Evolutionary conservation across 768 basidiomycete species (phyloP), one percentile per base, ranked within the genome.

Genomic region (Amanita exitialis): DNA sequence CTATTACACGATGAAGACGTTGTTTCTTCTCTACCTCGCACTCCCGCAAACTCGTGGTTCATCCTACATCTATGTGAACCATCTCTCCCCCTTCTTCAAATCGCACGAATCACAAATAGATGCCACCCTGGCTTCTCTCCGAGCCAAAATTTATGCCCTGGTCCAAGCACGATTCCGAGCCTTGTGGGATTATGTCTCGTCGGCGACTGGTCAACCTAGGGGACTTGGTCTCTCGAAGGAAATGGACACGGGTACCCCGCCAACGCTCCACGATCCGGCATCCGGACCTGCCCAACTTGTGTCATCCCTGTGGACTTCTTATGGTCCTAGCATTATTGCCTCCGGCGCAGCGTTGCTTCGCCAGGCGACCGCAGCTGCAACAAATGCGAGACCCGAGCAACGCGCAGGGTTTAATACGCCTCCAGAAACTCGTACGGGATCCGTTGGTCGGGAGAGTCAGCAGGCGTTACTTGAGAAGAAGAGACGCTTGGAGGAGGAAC

Each of bases 41-140:
- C 80, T 94, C 5, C 93, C 94, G 0, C 91, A 94, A 62, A 90
- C 89, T 0, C 82, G 82, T 56, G 93, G 94, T 21, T 81, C 93
- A 0, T 82, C 90, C 1, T 89, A 87, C 64, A 71, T 97, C 61
- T 97, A 95, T 71, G 72, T 70, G 37, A 69, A 74, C 10, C 82
- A 90, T 55, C 80, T 97, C 10, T 79, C 82, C 30, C 93, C 94
- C 0, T 82, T 90, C 69, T 86, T 97, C 66, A 75, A 75, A 47
- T 69, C 77, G 16, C 88, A 96, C 61, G 93, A 97, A 66, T 59
- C 70, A 1, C 82, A 91, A 62, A 94, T 97, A 62, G 93, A 97
- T 63, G 77, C 78, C 12, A 72, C 84, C 4, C 77, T 96, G 36
- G 81, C 84, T 3, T 74, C 80, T 47, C 64, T 83, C 57, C 80